These are phyloP conservation scores for Colletotrichum tofieldiae DNA, from an alignment of 2,329 filamentous ascomycete species.

Conservation along the genomic window DNA sequence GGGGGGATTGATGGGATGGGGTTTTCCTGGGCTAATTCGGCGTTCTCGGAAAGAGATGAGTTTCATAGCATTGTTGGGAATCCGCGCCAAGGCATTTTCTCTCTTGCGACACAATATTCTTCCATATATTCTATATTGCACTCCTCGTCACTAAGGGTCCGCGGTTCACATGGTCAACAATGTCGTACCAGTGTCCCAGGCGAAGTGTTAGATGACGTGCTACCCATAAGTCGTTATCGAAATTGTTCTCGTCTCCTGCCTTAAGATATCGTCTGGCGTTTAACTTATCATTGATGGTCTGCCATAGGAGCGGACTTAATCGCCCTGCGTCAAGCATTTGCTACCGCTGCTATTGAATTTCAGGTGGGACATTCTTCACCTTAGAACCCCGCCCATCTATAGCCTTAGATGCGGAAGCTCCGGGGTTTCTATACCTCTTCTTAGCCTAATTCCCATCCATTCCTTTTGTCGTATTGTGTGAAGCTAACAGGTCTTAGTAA, in stretches of 20 bases:
- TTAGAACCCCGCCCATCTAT: too few species aligned
- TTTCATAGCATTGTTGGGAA: constrained; percentile 19
- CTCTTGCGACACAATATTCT: constrained; percentile 2
- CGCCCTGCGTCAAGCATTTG: neutral
- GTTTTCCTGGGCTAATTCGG: constrained; percentile 9
- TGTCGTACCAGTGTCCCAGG: neutral
- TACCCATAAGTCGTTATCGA: too few species aligned
- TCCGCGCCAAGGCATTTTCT: neutral
- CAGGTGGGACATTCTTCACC: too few species aligned
- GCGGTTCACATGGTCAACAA: too few species aligned
- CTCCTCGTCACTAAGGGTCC: neutral
- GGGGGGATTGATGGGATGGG: neutral
- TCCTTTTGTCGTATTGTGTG: too few species aligned
- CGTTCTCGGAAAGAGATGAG: constrained; percentile 13
- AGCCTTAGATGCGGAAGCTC: too few species aligned
- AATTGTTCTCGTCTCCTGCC: neutral
- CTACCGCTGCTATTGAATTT: neutral
- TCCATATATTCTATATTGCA: constrained; percentile 4
- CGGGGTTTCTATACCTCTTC: too few species aligned
- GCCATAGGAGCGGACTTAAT: neutral
- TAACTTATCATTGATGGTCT: too few species aligned
- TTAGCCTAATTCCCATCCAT: too few species aligned
- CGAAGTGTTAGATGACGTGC: neutral
- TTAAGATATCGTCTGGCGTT: neutral
- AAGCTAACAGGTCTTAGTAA: too few species aligned